Base-by-base conservation (phyloP, 1,284 basidiomycete species). In the Fomitopsis palustris region DNA sequence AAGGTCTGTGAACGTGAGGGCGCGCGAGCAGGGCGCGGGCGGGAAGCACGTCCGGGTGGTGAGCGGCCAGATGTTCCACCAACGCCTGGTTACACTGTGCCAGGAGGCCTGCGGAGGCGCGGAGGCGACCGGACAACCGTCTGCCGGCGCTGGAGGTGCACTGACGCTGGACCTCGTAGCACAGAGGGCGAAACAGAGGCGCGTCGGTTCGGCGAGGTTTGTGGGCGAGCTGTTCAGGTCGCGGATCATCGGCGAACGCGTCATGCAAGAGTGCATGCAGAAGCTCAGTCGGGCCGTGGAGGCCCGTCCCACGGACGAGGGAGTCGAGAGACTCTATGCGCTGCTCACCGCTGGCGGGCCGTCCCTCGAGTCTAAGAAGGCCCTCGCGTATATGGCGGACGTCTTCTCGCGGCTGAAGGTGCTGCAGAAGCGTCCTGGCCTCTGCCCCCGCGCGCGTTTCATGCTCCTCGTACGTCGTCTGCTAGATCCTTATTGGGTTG, bases 211-310 rank as follows among this genome's bases (percentile, higher is more conserved):
- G 61, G 93, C 98, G 74, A 93, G 92, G 74, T 97, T 99, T 78
- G 97, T 98, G 65, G 96, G 96, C 69, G 96, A 98, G 78, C 81
- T 98, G 61, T 98, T 95, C 88, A 98, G 98, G 80, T 81, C 98
- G 43, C 89, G 90, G 75, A 96, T 70, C 66, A 54, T 70, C 19
- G 68, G 68, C 59, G 69, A 70, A 61, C 69, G 69, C 38, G 68
- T 70, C 76, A 98, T 99, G 90, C 92, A 95, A 76, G 88, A 93
- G 71, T 98, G 95, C 79, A 88, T 98, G 72, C 93, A 95, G 83
- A 95, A 95, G 76, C 83, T 98, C 9, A 81, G 98, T 29, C 85
- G 88, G 62, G 97, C 97, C 71, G 90, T 96, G 59, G 88, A 93
- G 61, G 92, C 93, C 69, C 95, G 95, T 0, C 95, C 98, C 71